Evolutionary conservation across 2,329 filamentous ascomycete genomes (phyloP), one percentile per base, ranked within the genome.

Genomic region (Cercospora brassicicola): DNA sequence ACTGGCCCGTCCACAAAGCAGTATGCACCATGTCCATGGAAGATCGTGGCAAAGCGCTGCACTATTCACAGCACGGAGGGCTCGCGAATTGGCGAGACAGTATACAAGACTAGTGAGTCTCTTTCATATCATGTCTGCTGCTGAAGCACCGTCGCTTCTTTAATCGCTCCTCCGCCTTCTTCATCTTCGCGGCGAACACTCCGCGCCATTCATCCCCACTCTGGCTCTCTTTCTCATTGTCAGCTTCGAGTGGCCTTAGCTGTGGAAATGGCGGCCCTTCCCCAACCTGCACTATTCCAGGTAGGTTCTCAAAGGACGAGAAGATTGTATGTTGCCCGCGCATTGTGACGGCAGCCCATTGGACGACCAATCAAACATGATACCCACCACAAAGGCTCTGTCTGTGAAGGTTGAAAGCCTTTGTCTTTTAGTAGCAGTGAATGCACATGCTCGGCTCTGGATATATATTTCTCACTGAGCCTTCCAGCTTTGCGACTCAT

Each of bases 311-410:
- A 39, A 39, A 8, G 15, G 2, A 39, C 13, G n/a, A 39, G 36
- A 39, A 2, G 4, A 39, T 39, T n/a, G 36, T 39, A 39, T 39
- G 82, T 65, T 77, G 73, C 71, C 82, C 81, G 66, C 4, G 36
- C 36, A 39, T 5, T 15, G 36, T 39, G 5, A 39, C 36, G 36
- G 36, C 13, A n/a, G 36, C 36, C 36, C n/a, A 39, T 39, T 39
- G 36, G 36, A 39, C 36, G 4, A 39, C 13, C 7, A 39, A 39
- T 39, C 36, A 4, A 15, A 39, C 13, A 15, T 7, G 36, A 39
- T n/a, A n/a, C 36, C 9, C 45, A 11, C 9, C 9, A 51, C 45
- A 51, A 51, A 23, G 45, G 45, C 45, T 51, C 23, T 51, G 45
- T 51, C 18, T 51, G 20, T 51, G 45, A 20, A 51, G 18, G n/a